Conservation (phyloP, 352 stramenopile genomes). For the Globisporangium mamillatum region DNA sequence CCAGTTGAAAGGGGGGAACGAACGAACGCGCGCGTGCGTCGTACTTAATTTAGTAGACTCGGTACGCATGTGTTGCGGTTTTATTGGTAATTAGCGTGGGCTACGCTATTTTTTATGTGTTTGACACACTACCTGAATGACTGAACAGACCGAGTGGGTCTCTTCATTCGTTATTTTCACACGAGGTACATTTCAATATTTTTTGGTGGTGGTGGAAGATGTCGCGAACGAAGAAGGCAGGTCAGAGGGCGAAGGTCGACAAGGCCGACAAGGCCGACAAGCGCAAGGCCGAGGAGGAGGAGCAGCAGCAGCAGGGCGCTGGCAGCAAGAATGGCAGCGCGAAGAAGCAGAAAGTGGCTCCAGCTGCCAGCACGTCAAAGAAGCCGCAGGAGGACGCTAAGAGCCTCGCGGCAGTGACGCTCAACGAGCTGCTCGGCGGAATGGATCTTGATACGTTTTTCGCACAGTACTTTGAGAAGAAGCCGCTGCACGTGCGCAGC, state of each 20-base stretch:
- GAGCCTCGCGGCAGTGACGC: constrained; percentile 25
- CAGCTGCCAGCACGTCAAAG: neutral
- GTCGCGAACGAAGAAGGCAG: constrained; percentile 32
- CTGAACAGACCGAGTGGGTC: neutral
- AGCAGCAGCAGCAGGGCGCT: neutral
- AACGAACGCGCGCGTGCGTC: neutral
- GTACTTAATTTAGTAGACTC: neutral
- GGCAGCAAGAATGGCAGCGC: constrained; percentile 1
- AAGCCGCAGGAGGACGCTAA: constrained; percentile 7
- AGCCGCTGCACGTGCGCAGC: constrained; percentile 65
- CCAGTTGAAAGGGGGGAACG: constrained; percentile 17
- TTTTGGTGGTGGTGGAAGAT: constrained; percentile 11
- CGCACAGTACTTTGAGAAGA: constrained; percentile 82
- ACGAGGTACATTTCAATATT: neutral
- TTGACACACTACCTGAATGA: neutral
- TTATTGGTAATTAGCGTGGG: neutral
- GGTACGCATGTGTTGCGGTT: neutral
- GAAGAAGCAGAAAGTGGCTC: constrained; percentile 15
- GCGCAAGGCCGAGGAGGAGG: constrained; percentile 8
- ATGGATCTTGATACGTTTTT: constrained; percentile 66
- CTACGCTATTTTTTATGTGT: neutral
- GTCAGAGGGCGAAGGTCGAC: constrained; percentile 15
- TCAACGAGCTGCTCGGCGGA: constrained; percentile 57
- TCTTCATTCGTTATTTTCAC: neutral
- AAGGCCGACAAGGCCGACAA: constrained; percentile 11